phyloP scores from a whole-genome alignment of 306 rosid genomes.

The Inga laurina region DNA sequence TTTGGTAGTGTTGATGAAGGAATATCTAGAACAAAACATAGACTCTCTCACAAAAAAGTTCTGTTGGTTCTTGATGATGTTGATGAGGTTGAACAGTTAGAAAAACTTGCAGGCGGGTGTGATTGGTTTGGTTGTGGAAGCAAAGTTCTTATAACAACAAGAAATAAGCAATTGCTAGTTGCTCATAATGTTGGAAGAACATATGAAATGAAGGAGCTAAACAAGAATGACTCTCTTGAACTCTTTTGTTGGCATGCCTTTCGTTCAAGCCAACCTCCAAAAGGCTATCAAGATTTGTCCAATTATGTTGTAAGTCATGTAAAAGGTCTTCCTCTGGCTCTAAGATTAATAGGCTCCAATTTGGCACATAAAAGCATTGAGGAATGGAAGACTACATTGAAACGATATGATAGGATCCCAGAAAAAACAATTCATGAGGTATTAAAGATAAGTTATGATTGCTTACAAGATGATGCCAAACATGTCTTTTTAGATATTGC shows the following conservation, averaged over 20 bases:
- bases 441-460: slow-evolving; percentile 2
- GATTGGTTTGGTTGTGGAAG: neutral
- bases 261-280: neutral
- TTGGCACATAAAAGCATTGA: neutral
- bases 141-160: neutral
- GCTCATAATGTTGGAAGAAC: neutral
- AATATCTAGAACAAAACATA: neutral
- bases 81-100: neutral
- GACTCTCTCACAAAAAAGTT: neutral
- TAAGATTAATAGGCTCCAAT: neutral
- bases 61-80: slow-evolving; percentile 7
- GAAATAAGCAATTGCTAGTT: neutral
- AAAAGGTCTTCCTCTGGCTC: neutral
- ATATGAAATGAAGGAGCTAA: slow-evolving; percentile 8
- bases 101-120: neutral
- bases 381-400: neutral
- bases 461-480: neutral
- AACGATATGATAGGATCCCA: neutral
- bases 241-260: slow-evolving; percentile 1
- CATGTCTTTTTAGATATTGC: neutral
- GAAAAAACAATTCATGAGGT: neutral
- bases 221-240: neutral
- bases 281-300: neutral
- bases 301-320: neutral
- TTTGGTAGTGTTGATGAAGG: neutral